A percentile compares a stretch with the other conserved stretches of the same genome.
phyloP scores from a whole-genome alignment of 2,329 filamentous ascomycete genomes.

The Aureobasidium subglaciale region DNA sequence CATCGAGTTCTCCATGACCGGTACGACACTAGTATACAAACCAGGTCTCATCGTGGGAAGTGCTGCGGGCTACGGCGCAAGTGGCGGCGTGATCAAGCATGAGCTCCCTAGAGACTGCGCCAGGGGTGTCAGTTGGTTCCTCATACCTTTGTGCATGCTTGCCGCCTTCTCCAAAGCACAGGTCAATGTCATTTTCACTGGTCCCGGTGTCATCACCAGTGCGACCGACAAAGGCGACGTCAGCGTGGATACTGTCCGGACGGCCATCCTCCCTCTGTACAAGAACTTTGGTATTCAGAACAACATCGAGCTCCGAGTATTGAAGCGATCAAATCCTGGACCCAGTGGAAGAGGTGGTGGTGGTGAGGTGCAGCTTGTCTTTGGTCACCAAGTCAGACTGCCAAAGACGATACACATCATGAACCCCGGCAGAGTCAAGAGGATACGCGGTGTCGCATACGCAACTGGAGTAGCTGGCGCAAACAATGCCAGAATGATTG shows the following conservation, averaged over 20 bases:
- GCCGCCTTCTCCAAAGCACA: conserved; percentile 89
- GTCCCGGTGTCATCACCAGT: conserved; percentile 86
- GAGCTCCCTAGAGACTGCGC: conserved; percentile 68
- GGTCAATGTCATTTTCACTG: conserved; percentile 83
- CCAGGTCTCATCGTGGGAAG: conserved; percentile 88
- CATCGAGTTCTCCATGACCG: conserved; percentile 94
- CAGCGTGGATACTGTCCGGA: conserved; percentile 87
- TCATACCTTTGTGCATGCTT: conserved; percentile 80
- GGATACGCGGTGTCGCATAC: conserved; percentile 88
- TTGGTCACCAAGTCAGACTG: conserved; percentile 85
- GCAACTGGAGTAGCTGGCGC: conserved; percentile 83
- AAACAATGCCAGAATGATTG: conserved; percentile 94
- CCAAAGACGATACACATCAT: conserved; percentile 91
- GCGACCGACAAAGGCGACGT: conserved; percentile 79
- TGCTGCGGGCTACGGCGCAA: conserved; percentile 65
- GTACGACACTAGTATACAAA: conserved; percentile 85
- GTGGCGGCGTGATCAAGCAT: conserved; percentile 71
- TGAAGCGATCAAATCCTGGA: conserved; percentile 72
- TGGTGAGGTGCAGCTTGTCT: conserved; percentile 86
- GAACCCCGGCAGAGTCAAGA: conserved; percentile 75
- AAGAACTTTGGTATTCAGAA: conserved; percentile 84
- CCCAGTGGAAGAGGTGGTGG: conserved; percentile 71
- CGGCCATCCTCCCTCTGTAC: conserved; percentile 83
- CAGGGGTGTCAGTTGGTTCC: conserved; percentile 83
- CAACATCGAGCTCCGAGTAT: conserved; percentile 74